Base-by-base conservation (phyloP, 192 early-diverging fungal genomes). In the Obelidium mucronatum region DNA sequence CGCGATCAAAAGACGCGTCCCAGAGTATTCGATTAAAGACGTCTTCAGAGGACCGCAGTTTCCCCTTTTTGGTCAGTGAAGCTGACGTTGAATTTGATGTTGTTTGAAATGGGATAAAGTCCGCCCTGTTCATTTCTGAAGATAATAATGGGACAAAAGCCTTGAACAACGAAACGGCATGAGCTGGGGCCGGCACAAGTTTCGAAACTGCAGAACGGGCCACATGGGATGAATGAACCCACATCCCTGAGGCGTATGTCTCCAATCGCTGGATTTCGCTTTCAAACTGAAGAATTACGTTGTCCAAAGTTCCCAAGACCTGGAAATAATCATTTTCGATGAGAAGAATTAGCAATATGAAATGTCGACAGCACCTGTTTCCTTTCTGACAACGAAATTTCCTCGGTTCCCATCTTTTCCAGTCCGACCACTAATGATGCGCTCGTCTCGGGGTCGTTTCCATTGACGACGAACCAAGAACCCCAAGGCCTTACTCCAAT, bases 21-120 rank as follows among this genome's bases (percentile, higher is more conserved):
- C 77, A 78, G 35, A 78, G 28, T 26, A 78, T 55, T 55, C 77
- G 54, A 42, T 78, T 78, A 35, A 75, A 78, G 2, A 78, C 77
- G 36, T 78, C 77, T 74, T 59, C 70, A 30, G 77, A 78, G 35
- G 6, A 62, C 19, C 77, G 73, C n/a, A 78, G 30, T 28, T 78
- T 74, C n/a, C 28, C 22, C 22, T 63, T 64, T 1, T 26, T 24
- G 34, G 22, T n/a, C n/a, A n/a, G n/a, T n/a, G n/a, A n/a, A n/a
- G n/a, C n/a, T n/a, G n/a, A n/a, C n/a, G n/a, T n/a, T n/a, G n/a
- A n/a, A n/a, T n/a, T n/a, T n/a, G n/a, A n/a, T n/a, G n/a, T n/a
- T n/a, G n/a, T n/a, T n/a, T n/a, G n/a, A n/a, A n/a, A n/a, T n/a
- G n/a, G n/a, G n/a, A n/a, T n/a, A n/a, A n/a, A n/a, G n/a, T n/a